phyloP scores from a whole-genome alignment of 2,329 filamentous ascomycete genomes.

The Diaporthe australafricana region DNA sequence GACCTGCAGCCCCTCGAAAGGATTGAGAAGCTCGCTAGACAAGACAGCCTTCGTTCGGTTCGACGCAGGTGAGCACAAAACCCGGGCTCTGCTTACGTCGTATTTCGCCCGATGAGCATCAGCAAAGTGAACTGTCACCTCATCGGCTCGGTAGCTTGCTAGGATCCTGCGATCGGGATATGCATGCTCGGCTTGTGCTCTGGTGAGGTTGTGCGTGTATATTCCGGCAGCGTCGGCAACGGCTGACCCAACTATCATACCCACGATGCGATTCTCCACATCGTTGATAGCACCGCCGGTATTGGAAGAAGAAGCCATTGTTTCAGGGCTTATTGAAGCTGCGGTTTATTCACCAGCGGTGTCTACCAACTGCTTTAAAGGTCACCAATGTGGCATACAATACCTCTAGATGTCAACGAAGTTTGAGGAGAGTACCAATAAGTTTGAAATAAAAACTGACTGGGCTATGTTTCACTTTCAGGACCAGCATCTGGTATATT shows the following conservation, averaged over 20 bases:
- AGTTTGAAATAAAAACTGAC: neutral
- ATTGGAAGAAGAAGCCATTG: neutral
- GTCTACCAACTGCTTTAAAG: neutral
- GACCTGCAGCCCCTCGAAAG: neutral
- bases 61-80: neutral
- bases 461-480: no score
- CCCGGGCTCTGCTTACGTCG: neutral
- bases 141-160: neutral
- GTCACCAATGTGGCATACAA: no score
- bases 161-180: neutral
- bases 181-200: neutral
- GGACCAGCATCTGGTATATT: no score
- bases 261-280: constrained; percentile 21
- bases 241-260: constrained; percentile 16
- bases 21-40: no score
- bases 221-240: neutral
- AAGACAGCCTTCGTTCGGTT: neutral
- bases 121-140: neutral
- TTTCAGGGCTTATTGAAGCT: neutral
- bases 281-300: neutral
- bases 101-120: constrained; percentile 9
- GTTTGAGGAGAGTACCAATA: neutral
- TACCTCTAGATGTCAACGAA: neutral
- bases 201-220: neutral
- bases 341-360: neutral